Evolutionary conservation across 2,329 filamentous ascomycete genomes (phyloP), one percentile per base, ranked within the genome.

Genomic region (Cladosporium colombiae): DNA sequence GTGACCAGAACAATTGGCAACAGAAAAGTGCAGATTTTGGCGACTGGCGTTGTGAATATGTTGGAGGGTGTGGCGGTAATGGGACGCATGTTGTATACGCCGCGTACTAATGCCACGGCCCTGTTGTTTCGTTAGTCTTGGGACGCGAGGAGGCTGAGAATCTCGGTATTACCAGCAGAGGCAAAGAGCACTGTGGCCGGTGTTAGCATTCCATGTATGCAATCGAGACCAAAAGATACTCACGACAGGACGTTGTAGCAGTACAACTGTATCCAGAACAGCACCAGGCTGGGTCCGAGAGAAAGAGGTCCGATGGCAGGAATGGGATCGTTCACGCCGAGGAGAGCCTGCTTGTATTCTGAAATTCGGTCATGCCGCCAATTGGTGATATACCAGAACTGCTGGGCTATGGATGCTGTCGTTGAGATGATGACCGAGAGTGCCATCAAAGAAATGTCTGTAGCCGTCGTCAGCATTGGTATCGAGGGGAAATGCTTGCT

Each of bases 181-280:
- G 16, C n/a, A 56, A 18, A 63, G 33, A 16, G 52, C 31, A 25
- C 61, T 63, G 23, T 23, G 4, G 4, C 1, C 4, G 2, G 13
- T 4, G 16, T 56, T 31, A 63, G 50, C 50, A 23, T 29, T n/a
- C 16, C 23, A 14, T 35, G 11, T 13, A 23, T 16, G 23, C 2
- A 13, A 6, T 18, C 35, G n/a, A 56, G 29, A 5, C 13, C 65
- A 37, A 59, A 10, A 33, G 31, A 29, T 29, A 29, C 52, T 55
- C 8, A 55, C 52, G 52, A 55, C 14, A 55, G 61, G 25, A 68
- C 67, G 31, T 66, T 70, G 49, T 67, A 69, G 44, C 66, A 66
- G 37, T 69, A 70, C n/a, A 68, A 27, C 3, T 69, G 67, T 6
- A 67, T 66, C 69, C 69, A 71, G 29, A 66, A 71, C 13, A 68